Evolutionary conservation across 768 basidiomycete species (phyloP).

Genomic region (Phaeotremella fagi): DNA sequence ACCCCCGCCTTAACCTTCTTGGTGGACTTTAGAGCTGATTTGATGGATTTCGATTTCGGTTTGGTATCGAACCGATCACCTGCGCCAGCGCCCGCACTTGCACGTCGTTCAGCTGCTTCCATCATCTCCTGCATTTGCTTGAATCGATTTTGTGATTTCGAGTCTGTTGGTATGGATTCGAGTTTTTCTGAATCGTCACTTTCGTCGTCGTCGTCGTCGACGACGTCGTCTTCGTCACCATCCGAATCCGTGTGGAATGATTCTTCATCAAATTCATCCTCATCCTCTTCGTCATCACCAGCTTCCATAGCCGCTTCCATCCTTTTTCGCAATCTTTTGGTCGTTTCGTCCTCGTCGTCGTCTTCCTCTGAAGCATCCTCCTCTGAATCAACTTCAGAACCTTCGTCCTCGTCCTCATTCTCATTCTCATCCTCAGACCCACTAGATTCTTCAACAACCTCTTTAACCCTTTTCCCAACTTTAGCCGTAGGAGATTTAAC

Average conservation of each 20-base stretch:
- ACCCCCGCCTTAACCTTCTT: not conserved
- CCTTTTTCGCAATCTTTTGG: not conserved
- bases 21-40: not conserved
- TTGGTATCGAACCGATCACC: constrained; percentile 3
- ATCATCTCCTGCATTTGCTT: constrained; percentile 23
- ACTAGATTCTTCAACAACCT: not conserved
- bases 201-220: constrained; percentile 5
- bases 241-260: constrained; percentile 8
- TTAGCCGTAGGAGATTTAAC: no score
- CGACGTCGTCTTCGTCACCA: not conserved
- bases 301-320: constrained; percentile 21
- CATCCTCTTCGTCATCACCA: constrained; percentile 9
- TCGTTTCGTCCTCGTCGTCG: constrained; percentile 12
- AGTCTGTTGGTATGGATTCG: constrained; percentile 14
- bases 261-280: constrained; percentile 8
- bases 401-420: constrained; percentile 29
- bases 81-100: not conserved
- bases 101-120: constrained; percentile 21
- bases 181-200: constrained; percentile 15
- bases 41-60: not conserved
- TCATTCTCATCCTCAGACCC: constrained; percentile 31
- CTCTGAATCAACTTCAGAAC: constrained; percentile 32
- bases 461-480: not conserved
- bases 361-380: constrained; percentile 5
- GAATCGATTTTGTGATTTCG: constrained; percentile 9